Evolutionary conservation across 2,329 filamentous ascomycete genomes (phyloP).

Genomic region (Aureobasidium sp.): DNA sequence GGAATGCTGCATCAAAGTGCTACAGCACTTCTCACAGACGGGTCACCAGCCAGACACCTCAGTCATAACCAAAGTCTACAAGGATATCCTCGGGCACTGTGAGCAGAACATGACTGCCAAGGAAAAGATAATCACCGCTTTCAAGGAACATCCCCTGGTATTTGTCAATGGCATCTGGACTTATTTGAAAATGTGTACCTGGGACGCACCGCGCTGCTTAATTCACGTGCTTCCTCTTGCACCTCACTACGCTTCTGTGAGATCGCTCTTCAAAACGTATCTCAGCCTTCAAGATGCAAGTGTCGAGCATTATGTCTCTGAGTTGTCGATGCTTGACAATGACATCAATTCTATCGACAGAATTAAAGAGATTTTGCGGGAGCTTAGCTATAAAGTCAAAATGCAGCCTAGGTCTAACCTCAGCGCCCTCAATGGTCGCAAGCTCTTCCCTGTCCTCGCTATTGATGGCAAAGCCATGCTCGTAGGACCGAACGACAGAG

Average conservation of each 20-base stretch:
- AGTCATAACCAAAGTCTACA: background rate
- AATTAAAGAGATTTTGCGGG: constrained; percentile 11
- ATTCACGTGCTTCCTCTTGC: background rate
- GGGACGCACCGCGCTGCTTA: constrained; percentile 5
- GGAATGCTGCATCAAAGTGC: background rate
- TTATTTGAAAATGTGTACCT: background rate
- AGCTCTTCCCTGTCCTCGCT: constrained; percentile 2
- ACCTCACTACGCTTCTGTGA: background rate
- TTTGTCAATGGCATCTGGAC: background rate
- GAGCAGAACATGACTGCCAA: background rate
- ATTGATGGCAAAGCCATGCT: background rate
- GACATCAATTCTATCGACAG: background rate
- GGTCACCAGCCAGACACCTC: background rate
- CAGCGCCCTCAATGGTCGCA: background rate
- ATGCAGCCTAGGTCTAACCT: background rate
- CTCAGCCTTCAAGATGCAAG: background rate
- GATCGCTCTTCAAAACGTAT: background rate
- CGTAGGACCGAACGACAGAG: background rate
- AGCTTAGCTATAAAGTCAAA: background rate
- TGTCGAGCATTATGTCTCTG: background rate
- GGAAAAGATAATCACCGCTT: background rate
- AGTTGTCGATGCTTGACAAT: background rate
- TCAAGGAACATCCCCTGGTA: background rate
- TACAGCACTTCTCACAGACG: background rate
- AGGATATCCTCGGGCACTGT: background rate